Base-by-base conservation (phyloP, 2,329 filamentous ascomycete genomes). In the Sclerotinia glacialis region DNA sequence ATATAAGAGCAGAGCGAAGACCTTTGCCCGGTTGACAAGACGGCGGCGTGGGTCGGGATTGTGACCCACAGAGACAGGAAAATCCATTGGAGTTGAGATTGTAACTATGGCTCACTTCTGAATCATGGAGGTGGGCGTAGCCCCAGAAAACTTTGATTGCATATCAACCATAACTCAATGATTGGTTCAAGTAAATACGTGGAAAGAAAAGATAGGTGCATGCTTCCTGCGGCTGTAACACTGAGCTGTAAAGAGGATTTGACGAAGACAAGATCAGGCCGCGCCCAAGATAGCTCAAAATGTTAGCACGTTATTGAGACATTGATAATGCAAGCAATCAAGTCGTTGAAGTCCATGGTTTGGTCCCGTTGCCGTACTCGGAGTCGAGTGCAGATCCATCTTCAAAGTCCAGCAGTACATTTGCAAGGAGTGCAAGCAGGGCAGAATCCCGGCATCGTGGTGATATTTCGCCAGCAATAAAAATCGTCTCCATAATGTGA, bases 181-280 rank as follows among this genome's bases (percentile, higher is more conserved):
- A 59, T 46, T 31, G 23, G 40, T 23, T n/a, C 3, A n/a, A 1
- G 16, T 28, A 8, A 23, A 47, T 7, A 6, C 6, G 42, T 59
- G 21, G 42, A 23, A 47, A 34, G 8, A 23, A 26, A 34, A 47
- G n/a, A 47, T 59, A 7, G 16, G 16, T 44, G 4, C 14, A 28
- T 58, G 16, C 54, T 58, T 44, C 37, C 54, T 58, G 23, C 23
- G 56, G 16, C 31, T 59, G 56, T 34, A 59, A 44, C 37, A 23
- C n/a, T 49, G n/a, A n/a, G 26, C 49, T 21, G 8, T 16, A 3
- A 28, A 23, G 21, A 44, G 54, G n/a, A 58, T 58, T 44, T 58
- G 23, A 44, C 16, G 23, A 21, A 28, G 54, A 7, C 16, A 14
- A 58, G 54, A 23, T 44, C 18, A 44, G 18, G 23, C 5, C 54